phyloP scores from a whole-genome alignment of 345 rosid genomes.

The Abelmoschus esculentus region DNA sequence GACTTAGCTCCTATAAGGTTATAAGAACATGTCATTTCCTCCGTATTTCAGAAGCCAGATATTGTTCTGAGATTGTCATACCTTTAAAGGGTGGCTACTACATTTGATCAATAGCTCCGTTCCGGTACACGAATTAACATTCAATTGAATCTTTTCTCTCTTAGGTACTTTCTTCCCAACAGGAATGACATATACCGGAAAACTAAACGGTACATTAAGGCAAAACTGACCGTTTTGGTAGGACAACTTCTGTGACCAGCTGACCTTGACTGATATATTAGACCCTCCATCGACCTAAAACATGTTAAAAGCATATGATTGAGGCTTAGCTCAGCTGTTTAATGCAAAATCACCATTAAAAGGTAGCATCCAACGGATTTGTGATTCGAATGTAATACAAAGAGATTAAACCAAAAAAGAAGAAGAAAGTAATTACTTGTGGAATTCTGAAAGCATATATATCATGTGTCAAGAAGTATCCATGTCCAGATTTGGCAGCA shows the following conservation, averaged over 20 bases:
- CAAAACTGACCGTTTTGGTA: conserved; percentile 47
- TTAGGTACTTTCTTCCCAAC: conserved; percentile 40
- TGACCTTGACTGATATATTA: conserved; percentile 46
- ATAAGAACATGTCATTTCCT: conserved; percentile 5
- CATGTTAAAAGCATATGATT: not conserved
- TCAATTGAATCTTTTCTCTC: conserved; percentile 59
- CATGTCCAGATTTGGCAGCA: conserved; percentile 35
- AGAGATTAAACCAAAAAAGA: not conserved
- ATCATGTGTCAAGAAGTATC: conserved; percentile 43
- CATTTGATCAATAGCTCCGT: conserved; percentile 41
- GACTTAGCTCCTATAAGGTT: conserved; percentile 40
- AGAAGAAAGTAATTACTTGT: conserved; percentile 33
- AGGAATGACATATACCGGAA: conserved; percentile 69
- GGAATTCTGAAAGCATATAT: conserved; percentile 68
- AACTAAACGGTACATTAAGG: conserved; percentile 64
- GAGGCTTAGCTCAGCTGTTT: no score
- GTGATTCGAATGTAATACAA: no score
- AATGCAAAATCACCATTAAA: no score
- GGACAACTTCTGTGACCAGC: conserved; percentile 61
- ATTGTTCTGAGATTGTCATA: conserved; percentile 13
- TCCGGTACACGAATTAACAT: conserved; percentile 48
- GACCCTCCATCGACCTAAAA: conserved; percentile 82
- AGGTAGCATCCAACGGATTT: no score
- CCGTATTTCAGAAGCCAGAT: not conserved
- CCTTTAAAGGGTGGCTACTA: conserved; percentile 83